Evolutionary conservation across 1,284 basidiomycete species (phyloP).

Genomic region (Apiotrichum brassicae): DNA sequence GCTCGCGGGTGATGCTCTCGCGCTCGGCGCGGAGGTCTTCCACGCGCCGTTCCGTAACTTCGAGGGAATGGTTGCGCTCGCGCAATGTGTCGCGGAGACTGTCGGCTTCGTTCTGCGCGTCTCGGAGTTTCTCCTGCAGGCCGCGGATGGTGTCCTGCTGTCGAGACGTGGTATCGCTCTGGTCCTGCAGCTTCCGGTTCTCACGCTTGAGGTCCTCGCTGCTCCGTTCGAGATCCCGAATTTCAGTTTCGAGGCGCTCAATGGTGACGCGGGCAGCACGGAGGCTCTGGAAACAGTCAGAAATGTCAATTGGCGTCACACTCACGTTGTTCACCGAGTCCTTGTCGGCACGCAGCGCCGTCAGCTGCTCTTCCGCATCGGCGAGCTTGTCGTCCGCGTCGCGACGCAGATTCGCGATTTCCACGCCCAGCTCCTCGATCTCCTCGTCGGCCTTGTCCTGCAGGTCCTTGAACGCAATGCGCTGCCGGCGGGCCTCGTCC

Average conservation of each 20-base stretch:
- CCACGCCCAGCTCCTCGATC: constrained; percentile 9
- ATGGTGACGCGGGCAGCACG: neutral
- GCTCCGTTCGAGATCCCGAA: neutral
- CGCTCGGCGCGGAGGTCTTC: constrained; percentile 14
- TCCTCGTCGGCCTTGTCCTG: constrained; percentile 22
- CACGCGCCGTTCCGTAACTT: constrained; percentile 18
- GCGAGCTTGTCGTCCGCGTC: constrained; percentile 2
- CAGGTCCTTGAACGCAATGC: constrained; percentile 19
- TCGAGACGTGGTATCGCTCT: neutral
- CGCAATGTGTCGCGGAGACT: constrained; percentile 15
- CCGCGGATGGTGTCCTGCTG: neutral
- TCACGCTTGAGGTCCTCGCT: neutral
- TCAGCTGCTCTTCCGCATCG: neutral
- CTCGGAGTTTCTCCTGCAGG: constrained; percentile 7
- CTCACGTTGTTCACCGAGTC: constrained; percentile 5
- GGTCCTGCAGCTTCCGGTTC: neutral
- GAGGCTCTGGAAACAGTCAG: neutral
- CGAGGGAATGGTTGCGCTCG: constrained; percentile 12
- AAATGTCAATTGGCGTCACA: neutral
- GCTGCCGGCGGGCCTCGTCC: constrained; percentile 27
- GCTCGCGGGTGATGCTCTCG: constrained; percentile 17
- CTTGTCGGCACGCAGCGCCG: constrained; percentile 2
- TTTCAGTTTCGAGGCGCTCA: neutral
- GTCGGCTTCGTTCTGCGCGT: constrained; percentile 9
- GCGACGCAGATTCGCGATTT: neutral